Base-by-base conservation (phyloP, 2,329 filamentous ascomycete species). In the Alternaria sp. region DNA sequence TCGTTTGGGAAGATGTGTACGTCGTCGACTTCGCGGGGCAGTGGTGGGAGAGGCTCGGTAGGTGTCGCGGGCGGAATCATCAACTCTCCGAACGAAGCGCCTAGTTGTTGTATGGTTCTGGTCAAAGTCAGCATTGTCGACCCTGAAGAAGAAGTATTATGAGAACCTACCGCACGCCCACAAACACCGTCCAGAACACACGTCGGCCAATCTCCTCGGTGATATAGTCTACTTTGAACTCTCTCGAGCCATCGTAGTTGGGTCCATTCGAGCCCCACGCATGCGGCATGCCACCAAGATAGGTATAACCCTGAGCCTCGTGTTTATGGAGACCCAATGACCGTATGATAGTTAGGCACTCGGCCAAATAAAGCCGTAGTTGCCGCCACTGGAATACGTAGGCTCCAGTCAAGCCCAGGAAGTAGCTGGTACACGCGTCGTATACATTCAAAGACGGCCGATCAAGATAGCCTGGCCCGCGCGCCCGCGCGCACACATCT, bases 21-120 rank as follows among this genome's bases (percentile, higher is more conserved):
- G 76, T 97, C 93, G 67, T 97, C 93, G 1, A 96, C 88, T 70
- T 96, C 93, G 20, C 89, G 81, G 0, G 93, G 93, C 12, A 93
- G 83, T 7, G 91, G 90, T 4, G 93, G 93, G 67, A 95, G 93
- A 5, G 88, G 90, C 43, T 92, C 87, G 26, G 85, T 88, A 0
- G 88, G 87, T 0, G 92, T 96, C 2, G 90, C 88, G 3, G 92
- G 92, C 8, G 91, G 88, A 51, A 96, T 88, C 36, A 91, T 85
- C 38, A 94, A 81, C 68, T 93, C 91, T 36, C 87, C 87, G 62
- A 91, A 89, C 0, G 87, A 87, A 16, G 87, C 87, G 34, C 92
- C 92, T 18, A 95, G 81, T 73, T 96, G 93, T 56, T 91, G 87
- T 76, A 96, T 87, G 0, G 92, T 91, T 62, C 90, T 91, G 41